A percentile compares a stretch with the other conserved stretches of the same genome.
Evolutionary conservation across 1,284 basidiomycete genomes (phyloP).

Genomic region (Fistulinella staudtii): DNA sequence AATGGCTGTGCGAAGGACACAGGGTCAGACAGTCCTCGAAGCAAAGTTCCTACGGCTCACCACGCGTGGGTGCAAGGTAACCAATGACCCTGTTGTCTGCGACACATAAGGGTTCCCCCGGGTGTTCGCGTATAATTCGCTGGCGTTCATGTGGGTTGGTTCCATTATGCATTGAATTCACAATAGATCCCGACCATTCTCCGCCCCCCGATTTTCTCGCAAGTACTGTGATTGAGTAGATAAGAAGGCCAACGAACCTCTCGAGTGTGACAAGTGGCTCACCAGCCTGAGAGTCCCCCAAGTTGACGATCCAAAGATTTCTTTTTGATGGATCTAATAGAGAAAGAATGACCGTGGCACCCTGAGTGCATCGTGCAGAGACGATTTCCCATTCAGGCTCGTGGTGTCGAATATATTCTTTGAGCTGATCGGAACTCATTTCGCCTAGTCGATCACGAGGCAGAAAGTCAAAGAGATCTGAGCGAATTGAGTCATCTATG

Average conservation of each 20-base stretch:
- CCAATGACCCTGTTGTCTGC: slow-evolving; percentile 55
- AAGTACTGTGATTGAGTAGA: slow-evolving; percentile 37
- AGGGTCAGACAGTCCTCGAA: slow-evolving; percentile 20
- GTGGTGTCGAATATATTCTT: slow-evolving; percentile 22
- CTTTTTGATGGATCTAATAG: slow-evolving; percentile 48
- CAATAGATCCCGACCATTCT: slow-evolving; percentile 39
- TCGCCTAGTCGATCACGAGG: slow-evolving; percentile 34
- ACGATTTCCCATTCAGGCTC: slow-evolving; percentile 28
- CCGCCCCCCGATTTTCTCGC: slow-evolving; percentile 39
- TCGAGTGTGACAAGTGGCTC: slow-evolving; percentile 8
- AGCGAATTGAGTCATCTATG: slow-evolving; percentile 43
- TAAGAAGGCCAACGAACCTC: slow-evolving; percentile 10
- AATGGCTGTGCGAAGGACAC: slow-evolving; percentile 41
- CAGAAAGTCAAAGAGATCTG: slow-evolving; percentile 43
- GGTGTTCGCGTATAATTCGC: slow-evolving; percentile 50
- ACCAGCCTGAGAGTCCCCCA: slow-evolving; percentile 67
- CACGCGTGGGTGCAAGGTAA: slow-evolving; percentile 62
- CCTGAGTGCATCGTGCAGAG: slow-evolving; percentile 51
- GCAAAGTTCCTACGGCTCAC: slow-evolving; percentile 33
- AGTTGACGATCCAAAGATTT: slow-evolving; percentile 62
- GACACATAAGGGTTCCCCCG: slow-evolving; percentile 49
- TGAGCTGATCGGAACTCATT: slow-evolving; percentile 25
- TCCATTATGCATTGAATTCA: slow-evolving; percentile 58
- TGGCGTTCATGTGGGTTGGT: slow-evolving; percentile 44
- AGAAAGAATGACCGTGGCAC: slow-evolving; percentile 57